Base-by-base conservation (phyloP, 768 basidiomycete genomes). In the Pleurotus platypus region DNA sequence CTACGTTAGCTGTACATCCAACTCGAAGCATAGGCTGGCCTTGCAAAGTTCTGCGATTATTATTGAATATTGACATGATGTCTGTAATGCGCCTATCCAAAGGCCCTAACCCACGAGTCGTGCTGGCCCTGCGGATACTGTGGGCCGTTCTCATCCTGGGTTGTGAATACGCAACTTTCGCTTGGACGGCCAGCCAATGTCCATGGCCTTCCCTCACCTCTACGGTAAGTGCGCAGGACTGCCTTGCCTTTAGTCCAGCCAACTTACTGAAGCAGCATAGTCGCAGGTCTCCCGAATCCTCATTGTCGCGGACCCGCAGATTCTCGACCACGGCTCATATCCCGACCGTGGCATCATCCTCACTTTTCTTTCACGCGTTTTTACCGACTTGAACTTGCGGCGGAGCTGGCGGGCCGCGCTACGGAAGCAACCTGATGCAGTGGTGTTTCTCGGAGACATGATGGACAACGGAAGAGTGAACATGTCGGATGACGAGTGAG, bases 361-460 rank as follows among this genome's bases (percentile, higher is more conserved):
- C 20, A 82, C 83, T 56, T 78, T 77, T 55, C 63, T 92, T 4
- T 81, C 81, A 13, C 86, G 83, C 62, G 65, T 83, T 59, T 67
- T 93, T 53, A 86, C 90, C 50, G 91, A 96, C 73, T 75, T 90
- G 59, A 92, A 92, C 67, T 74, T 96, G 57, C 82, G 90, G 46
- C 95, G 93, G 72, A 88, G 79, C 64, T 97, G 94, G 94, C 78
- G 79, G 56, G 85, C 79, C 6, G 84, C 84, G 2, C 74, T 82
- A 51, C 71, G 75, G 5, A 75, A 82, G 54, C 73, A 70, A 22
- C 89, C 94, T 5, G 83, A 96, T 66, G 81, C 74, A 12, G 81
- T 96, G 4, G 73, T 97, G 2, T 89, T 96, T 60, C 75, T 94
- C 18, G 95, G 95, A 38, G 94, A 97, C 68, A 90, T 96, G 91